Base-by-base conservation (phyloP, 495 filamentous ascomycete species). In the Penicillium cosmopolitanum region DNA sequence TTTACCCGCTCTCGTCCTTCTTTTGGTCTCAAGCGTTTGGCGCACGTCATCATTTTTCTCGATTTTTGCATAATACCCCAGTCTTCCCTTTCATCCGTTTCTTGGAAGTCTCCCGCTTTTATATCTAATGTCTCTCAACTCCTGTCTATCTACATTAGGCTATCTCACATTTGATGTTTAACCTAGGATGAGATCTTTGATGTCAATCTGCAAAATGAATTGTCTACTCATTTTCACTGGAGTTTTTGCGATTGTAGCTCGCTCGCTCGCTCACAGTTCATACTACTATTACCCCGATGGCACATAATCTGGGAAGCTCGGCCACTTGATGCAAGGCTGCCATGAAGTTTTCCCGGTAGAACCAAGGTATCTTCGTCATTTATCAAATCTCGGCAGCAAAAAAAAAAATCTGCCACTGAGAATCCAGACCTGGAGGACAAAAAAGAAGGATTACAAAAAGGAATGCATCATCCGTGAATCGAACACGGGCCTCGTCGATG, bases 401-500 rank as follows among this genome's bases (percentile, higher is more conserved):
- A 50, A 54, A 21, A 43, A 47, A 52, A 8, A 23, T 9, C 28
- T 31, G 28, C 28, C 28, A 31, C 8, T 8, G 6, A 9, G 8
- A 31, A 31, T 31, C 28, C 28, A 31, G 28, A 0, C 28, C 28
- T 31, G 5, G n/a, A 51, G n/a, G 33, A 5, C 18, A 56, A 53
- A 10, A 12, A 12, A n/a, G 46, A 60, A 59, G 43, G 12, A 56
- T 11, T 15, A 5, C 10, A 57, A 58, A 56, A 19, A 59, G 53
- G 21, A 44, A 51, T 80, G 79, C 78, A 78, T 80, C 74, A 78
- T 78, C 77, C 77, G 79, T 77, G 80, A 82, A 81, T 82, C 80
- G 80, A 82, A 82, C 78, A 77, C 78, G 78, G 78, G 80, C 77
- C 78, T 81, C 80, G 71, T 82, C 80, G 80, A 82, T 82, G 78